These are phyloP conservation scores for Linnemannia elongata DNA, from an alignment of 192 early-diverging fungal genomes.

Conservation along the genomic window DNA sequence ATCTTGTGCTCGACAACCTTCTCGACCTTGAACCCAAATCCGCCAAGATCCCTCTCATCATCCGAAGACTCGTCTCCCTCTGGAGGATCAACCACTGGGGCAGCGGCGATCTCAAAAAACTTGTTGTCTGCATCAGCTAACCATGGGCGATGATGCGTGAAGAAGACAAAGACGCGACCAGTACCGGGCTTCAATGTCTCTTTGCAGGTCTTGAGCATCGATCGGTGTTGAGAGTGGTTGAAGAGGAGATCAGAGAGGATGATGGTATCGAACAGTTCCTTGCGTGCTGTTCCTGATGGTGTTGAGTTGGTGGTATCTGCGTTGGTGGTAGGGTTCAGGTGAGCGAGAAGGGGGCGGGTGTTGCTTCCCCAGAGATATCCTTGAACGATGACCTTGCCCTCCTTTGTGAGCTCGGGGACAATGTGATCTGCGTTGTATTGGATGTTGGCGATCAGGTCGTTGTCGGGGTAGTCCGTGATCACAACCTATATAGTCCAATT, in stretches of 20 bases:
- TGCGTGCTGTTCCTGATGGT: slow-evolving; percentile 18
- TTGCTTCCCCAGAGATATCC: slow-evolving; percentile 82
- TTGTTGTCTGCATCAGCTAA: slow-evolving; percentile 82
- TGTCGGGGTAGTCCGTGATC: slow-evolving; percentile 85
- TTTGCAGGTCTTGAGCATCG: slow-evolving; percentile 78
- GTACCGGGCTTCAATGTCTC: slow-evolving; percentile 68
- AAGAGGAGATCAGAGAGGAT: slow-evolving; percentile 90
- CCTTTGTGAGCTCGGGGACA: slow-evolving; percentile 39
- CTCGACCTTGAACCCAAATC: slow-evolving; percentile 76
- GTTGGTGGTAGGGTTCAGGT: slow-evolving; percentile 43
- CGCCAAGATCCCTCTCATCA: slow-evolving; percentile 64
- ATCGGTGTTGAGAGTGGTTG: slow-evolving; percentile 89
- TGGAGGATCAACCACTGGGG: slow-evolving; percentile 32
- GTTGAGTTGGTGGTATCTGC: slow-evolving; percentile 6
- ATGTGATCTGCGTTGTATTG: slow-evolving; percentile 73
- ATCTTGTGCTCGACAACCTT: slow-evolving; percentile 78
- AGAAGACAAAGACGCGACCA: slow-evolving; percentile 82
- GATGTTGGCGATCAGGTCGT: slow-evolving; percentile 83
- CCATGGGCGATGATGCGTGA: slow-evolving; percentile 88
- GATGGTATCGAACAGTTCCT: slow-evolving; percentile 79
- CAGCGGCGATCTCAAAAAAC: slow-evolving; percentile 83
- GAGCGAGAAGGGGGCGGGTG: slow-evolving; percentile 48
- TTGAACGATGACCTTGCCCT: slow-evolving; percentile 57
- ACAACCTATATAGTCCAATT: slow-evolving; percentile 60
- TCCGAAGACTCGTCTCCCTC: slow-evolving; percentile 47